These are phyloP conservation scores for Xerocomellus dryophilus DNA, from an alignment of 768 basidiomycete genomes.

Conservation along the genomic window DNA sequence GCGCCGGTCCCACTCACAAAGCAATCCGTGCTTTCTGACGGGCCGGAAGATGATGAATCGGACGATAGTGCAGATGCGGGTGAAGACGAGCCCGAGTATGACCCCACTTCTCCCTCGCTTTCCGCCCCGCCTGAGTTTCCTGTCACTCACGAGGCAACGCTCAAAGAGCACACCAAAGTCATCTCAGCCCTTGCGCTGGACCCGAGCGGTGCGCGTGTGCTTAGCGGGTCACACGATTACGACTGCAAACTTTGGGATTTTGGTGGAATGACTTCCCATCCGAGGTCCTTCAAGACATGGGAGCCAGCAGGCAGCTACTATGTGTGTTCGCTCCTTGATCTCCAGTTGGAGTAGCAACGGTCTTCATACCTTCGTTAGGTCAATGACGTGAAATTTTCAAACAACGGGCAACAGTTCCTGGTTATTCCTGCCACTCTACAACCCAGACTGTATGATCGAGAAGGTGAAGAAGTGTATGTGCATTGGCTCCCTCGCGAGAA, in stretches of 20 bases:
- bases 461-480: conserved; percentile 89
- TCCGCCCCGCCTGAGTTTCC: conserved; percentile 61
- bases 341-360: neutral
- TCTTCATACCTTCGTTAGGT: conserved; percentile 48
- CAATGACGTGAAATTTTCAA: conserved; percentile 86
- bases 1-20: neutral
- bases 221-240: conserved; percentile 94
- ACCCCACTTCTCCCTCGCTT: conserved; percentile 44
- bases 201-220: conserved; percentile 87
- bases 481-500: conserved; percentile 14
- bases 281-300: conserved; percentile 95
- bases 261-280: conserved; percentile 89
- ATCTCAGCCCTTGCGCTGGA: conserved; percentile 90
- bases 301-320: conserved; percentile 93
- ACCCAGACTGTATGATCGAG: conserved; percentile 85
- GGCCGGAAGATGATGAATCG: conserved; percentile 19
- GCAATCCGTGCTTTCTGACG: conserved; percentile 9
- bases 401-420: conserved; percentile 81
- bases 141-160: conserved; percentile 81
- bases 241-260: conserved; percentile 99
- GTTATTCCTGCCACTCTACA: conserved; percentile 86
- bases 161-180: conserved; percentile 96
- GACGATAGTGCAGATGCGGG: conserved; percentile 25
- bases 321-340: conserved; percentile 40
- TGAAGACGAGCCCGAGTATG: conserved; percentile 47